A percentile compares a stretch with the other conserved stretches of the same genome.
phyloP scores from a whole-genome alignment of 176 grass and related monocot genomes.

The Avena atlantica region DNA sequence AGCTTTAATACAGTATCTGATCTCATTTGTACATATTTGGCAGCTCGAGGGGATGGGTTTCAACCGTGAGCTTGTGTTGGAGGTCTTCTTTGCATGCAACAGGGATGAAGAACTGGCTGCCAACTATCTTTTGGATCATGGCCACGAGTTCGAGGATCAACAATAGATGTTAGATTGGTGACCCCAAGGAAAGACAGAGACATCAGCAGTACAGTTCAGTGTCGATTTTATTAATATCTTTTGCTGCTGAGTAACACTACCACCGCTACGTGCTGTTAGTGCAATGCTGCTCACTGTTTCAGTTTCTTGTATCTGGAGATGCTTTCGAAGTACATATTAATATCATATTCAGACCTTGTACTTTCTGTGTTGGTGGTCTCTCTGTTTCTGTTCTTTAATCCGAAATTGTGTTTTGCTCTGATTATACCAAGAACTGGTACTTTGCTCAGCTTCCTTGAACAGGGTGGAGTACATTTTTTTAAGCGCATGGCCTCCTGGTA shows the following conservation, averaged over 20 bases:
- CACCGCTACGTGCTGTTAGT: constrained; percentile 30
- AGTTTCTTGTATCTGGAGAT: constrained; percentile 50
- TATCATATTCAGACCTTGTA: constrained; percentile 41
- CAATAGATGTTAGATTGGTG: constrained; percentile 46
- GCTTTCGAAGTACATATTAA: constrained; percentile 70
- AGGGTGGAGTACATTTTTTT: no score
- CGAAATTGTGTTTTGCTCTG: not conserved
- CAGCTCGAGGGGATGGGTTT: constrained; percentile 98
- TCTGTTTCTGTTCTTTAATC: constrained; percentile 9
- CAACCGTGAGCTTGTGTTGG: constrained; percentile 81
- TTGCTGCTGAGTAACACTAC: constrained; percentile 28
- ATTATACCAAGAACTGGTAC: not conserved
- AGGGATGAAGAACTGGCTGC: constrained; percentile 95
- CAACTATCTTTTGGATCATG: constrained; percentile 95
- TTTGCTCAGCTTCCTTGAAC: no score
- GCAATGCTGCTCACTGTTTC: constrained; percentile 46
- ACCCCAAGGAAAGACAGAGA: not conserved
- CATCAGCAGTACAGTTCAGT: constrained; percentile 40
- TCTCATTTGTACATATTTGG: constrained; percentile 1
- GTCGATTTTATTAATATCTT: constrained; percentile 42
- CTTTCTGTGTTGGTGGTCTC: constrained; percentile 27
- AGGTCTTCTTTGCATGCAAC: constrained; percentile 99
- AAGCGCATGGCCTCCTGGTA: no score
- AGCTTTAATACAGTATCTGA: not conserved
- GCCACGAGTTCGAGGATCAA: constrained; percentile 90